These are phyloP conservation scores for Pseudoneurospora amorphoporcata DNA, from an alignment of 495 filamentous ascomycete genomes.

Conservation along the genomic window DNA sequence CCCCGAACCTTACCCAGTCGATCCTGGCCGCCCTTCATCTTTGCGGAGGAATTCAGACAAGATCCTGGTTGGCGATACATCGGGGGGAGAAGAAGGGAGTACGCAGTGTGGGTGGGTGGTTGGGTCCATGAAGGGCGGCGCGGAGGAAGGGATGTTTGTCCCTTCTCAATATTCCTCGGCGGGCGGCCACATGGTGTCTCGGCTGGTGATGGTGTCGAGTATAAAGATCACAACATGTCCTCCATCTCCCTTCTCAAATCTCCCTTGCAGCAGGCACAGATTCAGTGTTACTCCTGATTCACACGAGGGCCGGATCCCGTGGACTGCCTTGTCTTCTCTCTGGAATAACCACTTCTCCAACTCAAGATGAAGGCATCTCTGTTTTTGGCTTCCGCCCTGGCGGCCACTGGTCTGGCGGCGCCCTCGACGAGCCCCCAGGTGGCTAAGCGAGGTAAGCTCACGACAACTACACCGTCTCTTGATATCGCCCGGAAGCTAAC, in stretches of 20 bases:
- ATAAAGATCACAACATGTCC: not conserved
- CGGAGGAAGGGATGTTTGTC: not conserved
- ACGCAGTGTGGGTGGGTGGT: not conserved
- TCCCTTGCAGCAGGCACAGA: not conserved
- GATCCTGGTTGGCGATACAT: not conserved
- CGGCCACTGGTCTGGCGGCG: conserved; percentile 6
- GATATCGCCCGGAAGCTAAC: not conserved
- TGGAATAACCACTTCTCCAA: not conserved
- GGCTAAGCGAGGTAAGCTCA: not conserved
- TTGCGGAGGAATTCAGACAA: not conserved
- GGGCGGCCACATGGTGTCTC: not conserved
- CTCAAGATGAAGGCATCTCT: conserved; percentile 12
- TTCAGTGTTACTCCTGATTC: not conserved
- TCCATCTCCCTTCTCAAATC: not conserved
- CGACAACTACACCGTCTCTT: not conserved
- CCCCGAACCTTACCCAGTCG: not conserved
- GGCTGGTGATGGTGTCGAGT: not conserved
- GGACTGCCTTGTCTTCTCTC: not conserved
- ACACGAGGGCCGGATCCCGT: not conserved
- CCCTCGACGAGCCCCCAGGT: not conserved
- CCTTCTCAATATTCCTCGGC: not conserved
- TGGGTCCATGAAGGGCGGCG: not conserved
- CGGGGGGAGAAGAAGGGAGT: not conserved
- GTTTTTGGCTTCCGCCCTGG: conserved; percentile 7
- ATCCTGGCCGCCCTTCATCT: not conserved